Evolutionary conservation across 192 early-diverging fungal species (phyloP).

Genomic region (Gryganskiella cystojenkinii): DNA sequence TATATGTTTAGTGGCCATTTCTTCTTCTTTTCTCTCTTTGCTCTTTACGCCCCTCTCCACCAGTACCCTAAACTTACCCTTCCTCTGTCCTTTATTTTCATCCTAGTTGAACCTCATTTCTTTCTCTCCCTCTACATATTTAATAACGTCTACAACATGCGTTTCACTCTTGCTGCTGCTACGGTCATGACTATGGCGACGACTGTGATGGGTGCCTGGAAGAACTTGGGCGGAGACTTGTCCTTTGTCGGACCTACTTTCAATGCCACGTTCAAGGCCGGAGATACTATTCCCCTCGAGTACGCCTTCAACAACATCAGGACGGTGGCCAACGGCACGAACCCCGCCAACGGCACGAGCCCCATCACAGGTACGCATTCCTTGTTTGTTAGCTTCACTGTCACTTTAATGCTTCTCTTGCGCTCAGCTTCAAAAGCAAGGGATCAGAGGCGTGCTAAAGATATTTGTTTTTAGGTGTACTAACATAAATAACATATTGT

Average conservation of each 20-base stretch:
- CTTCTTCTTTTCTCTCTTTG: constrained; percentile 45
- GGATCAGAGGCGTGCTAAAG: too few species aligned
- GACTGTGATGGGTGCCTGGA: constrained; percentile 33
- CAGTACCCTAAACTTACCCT: constrained; percentile 4
- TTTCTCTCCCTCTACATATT: constrained; percentile 1
- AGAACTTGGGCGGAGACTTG: constrained; percentile 41
- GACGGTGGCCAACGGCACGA: constrained; percentile 18
- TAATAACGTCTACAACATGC: constrained; percentile 31
- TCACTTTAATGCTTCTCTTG: too few species aligned
- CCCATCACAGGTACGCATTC: neutral
- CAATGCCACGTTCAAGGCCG: constrained; percentile 51
- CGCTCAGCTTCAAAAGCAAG: too few species aligned
- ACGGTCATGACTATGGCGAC: constrained; percentile 21
- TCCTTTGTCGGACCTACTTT: constrained; percentile 25
- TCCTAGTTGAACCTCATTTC: neutral
- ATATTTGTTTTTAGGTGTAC: too few species aligned
- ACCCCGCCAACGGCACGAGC: constrained; percentile 1
- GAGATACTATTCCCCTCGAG: constrained; percentile 45
- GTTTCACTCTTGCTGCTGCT: constrained; percentile 17
- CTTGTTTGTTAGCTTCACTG: too few species aligned
- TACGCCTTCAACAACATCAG: constrained; percentile 36
- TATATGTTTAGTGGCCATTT: too few species aligned
- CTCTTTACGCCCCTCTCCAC: constrained; percentile 36
- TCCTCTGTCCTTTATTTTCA: neutral
- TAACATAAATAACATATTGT: too few species aligned